Percentiles rank a stretch among this genome's conserved stretches.
phyloP scores from a whole-genome alignment of 2,329 filamentous ascomycete genomes.

The Tolypocladium endophyticum region DNA sequence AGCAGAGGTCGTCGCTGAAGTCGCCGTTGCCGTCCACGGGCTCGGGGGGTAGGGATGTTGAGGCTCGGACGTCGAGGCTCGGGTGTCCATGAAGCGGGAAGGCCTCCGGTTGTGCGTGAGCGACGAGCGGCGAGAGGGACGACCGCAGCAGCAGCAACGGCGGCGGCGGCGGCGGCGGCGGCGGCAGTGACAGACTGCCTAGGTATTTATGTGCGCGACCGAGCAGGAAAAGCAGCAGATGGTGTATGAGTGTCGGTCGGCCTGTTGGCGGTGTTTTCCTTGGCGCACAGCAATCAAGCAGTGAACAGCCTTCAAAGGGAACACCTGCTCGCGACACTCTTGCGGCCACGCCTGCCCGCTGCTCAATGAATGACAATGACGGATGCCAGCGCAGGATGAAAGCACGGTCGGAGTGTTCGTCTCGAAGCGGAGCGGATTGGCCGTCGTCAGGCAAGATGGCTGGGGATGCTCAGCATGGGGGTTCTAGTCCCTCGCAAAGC shows the following conservation, averaged over 20 bases:
- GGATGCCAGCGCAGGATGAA: background rate
- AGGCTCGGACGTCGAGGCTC: conserved; percentile 24
- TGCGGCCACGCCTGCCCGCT: background rate
- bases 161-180: background rate
- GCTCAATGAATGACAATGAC: background rate
- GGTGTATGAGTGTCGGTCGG: background rate
- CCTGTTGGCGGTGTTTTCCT: background rate
- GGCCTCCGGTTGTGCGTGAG: conserved; percentile 4
- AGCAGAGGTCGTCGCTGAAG: conserved; percentile 13
- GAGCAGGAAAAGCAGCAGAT: conserved; percentile 7
- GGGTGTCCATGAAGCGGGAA: conserved; percentile 26
- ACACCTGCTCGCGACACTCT: background rate
- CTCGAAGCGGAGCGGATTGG: background rate
- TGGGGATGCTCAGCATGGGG: background rate
- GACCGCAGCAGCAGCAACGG: background rate
- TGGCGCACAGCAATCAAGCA: background rate
- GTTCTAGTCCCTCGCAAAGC: background rate
- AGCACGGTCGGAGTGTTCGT: background rate
- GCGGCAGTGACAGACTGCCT: background rate
- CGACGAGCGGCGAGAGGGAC: background rate
- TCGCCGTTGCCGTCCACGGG: conserved; percentile 19
- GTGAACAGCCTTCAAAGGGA: background rate
- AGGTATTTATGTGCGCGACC: background rate
- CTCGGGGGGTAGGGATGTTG: conserved; percentile 26
- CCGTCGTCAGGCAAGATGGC: background rate